A percentile compares a stretch with the other conserved stretches of the same genome.
These are phyloP conservation scores for Cryphonectria nitschkei DNA, from an alignment of 2,329 filamentous ascomycete species.

Conservation along the genomic window DNA sequence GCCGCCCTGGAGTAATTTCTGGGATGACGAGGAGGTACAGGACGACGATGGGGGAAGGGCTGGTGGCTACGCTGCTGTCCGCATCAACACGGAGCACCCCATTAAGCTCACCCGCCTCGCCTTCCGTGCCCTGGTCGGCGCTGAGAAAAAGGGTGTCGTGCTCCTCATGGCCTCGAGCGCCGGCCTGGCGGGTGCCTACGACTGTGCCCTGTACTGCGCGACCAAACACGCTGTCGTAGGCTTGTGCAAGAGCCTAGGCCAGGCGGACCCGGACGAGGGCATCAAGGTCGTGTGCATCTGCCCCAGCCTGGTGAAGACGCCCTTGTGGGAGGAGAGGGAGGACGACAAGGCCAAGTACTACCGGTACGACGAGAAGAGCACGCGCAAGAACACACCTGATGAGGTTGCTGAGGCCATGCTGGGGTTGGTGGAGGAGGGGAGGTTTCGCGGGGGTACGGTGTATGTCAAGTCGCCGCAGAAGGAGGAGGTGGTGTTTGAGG, in stretches of 20 bases:
- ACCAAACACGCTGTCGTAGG: constrained; percentile 14
- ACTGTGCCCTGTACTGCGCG: constrained; percentile 5
- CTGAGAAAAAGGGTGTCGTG: constrained; percentile 42
- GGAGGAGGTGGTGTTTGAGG: neutral
- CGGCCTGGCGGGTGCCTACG: neutral
- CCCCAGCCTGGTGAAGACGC: constrained; percentile 8
- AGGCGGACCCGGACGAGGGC: constrained; percentile 18
- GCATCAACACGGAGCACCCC: constrained; percentile 43
- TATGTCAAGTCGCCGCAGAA: neutral
- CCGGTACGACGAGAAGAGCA: neutral
- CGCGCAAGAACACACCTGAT: neutral
- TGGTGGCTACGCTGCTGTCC: constrained; percentile 35
- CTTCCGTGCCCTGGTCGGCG: constrained; percentile 36
- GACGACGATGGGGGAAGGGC: neutral
- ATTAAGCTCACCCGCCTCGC: constrained; percentile 45
- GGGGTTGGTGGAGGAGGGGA: constrained; percentile 15
- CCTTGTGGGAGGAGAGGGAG: constrained; percentile 14
- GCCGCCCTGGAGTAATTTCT: constrained; percentile 41
- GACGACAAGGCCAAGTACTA: constrained; percentile 7
- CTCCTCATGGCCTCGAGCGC: constrained; percentile 5
- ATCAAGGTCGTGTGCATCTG: constrained; percentile 17
- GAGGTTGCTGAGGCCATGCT: constrained; percentile 13
- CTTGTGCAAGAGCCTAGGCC: constrained; percentile 21
- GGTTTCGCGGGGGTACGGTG: constrained; percentile 3
- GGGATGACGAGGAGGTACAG: constrained; percentile 41